Conservation (phyloP, 1,284 basidiomycete genomes). For the Trichosporon sp. region DNA sequence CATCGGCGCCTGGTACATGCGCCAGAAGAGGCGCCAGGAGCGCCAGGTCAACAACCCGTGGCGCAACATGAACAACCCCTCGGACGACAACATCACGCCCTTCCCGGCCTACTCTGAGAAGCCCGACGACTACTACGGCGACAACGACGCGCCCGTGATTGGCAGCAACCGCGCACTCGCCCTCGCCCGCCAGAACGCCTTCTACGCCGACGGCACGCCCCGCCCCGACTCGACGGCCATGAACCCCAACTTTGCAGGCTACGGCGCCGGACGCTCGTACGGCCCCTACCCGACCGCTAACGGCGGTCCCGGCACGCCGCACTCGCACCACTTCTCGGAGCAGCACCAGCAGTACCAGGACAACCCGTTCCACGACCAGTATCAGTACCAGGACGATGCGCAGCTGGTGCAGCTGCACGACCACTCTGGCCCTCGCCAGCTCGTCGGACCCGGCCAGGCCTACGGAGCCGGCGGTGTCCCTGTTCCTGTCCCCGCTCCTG, state of each 20-base stretch:
- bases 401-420: slow-evolving; percentile 17
- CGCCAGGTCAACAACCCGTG: slow-evolving; percentile 23
- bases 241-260: slow-evolving; percentile 31
- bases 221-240: slow-evolving; percentile 26
- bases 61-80: slow-evolving; percentile 28
- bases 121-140: slow-evolving; percentile 13
- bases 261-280: slow-evolving; percentile 23
- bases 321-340: slow-evolving; percentile 5
- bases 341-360: slow-evolving; percentile 5
- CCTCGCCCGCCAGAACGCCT: slow-evolving; percentile 28
- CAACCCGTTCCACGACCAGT: slow-evolving; percentile 13
- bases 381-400: slow-evolving; percentile 7
- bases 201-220: slow-evolving; percentile 24
- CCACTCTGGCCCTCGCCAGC: slow-evolving; percentile 25
- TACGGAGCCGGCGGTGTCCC: slow-evolving; percentile 1
- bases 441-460: slow-evolving; percentile 28
- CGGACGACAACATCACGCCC: slow-evolving; percentile 38
- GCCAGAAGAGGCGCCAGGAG: slow-evolving; percentile 13
- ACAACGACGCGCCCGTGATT: not conserved
- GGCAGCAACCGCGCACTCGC: slow-evolving; percentile 30
- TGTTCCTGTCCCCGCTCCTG: slow-evolving; percentile 22
- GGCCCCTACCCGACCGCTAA: slow-evolving; percentile 24
- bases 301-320: slow-evolving; percentile 29
- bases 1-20: slow-evolving; percentile 27
- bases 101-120: slow-evolving; percentile 20